Evolutionary conservation across 1,284 basidiomycete species (phyloP).

Genomic region (Uromyces viciae-fabae): DNA sequence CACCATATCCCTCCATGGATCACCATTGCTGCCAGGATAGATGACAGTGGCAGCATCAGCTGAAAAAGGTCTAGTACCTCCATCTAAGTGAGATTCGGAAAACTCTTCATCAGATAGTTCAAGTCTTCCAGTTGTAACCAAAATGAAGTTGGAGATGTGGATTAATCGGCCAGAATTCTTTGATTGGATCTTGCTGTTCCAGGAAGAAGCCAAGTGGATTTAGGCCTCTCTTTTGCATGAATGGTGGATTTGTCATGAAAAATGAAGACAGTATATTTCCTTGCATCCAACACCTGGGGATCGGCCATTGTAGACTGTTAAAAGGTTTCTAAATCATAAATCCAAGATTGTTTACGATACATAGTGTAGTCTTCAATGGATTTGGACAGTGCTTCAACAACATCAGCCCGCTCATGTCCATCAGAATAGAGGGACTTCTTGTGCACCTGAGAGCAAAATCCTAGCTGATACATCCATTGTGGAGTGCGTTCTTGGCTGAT

Average conservation of each 20-base stretch:
- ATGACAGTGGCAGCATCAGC: not conserved
- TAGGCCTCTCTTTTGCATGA: constrained; percentile 8
- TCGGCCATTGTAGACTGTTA: not conserved
- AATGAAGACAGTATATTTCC: not conserved
- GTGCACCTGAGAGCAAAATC: constrained; percentile 1
- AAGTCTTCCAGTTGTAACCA: not conserved
- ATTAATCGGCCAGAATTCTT: not conserved
- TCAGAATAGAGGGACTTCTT: constrained; percentile 32
- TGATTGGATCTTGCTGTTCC: not conserved
- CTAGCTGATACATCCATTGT: constrained; percentile 27
- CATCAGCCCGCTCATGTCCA: constrained; percentile 15
- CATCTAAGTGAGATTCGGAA: not conserved
- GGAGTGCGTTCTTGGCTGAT: constrained; percentile 3
- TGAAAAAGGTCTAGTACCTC: not conserved
- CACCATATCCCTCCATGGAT: too few species aligned
- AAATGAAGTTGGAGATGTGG: not conserved
- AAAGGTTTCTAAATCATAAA: not conserved
- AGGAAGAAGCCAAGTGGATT: constrained; percentile 1
- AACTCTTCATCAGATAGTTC: not conserved
- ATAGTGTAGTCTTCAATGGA: not conserved
- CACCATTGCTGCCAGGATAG: not conserved
- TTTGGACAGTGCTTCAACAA: not conserved
- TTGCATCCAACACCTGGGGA: not conserved
- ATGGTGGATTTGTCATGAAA: constrained; percentile 13
- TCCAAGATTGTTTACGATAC: not conserved